Base-by-base conservation (phyloP, 2,329 filamentous ascomycete genomes). In the Fusarium musae region DNA sequence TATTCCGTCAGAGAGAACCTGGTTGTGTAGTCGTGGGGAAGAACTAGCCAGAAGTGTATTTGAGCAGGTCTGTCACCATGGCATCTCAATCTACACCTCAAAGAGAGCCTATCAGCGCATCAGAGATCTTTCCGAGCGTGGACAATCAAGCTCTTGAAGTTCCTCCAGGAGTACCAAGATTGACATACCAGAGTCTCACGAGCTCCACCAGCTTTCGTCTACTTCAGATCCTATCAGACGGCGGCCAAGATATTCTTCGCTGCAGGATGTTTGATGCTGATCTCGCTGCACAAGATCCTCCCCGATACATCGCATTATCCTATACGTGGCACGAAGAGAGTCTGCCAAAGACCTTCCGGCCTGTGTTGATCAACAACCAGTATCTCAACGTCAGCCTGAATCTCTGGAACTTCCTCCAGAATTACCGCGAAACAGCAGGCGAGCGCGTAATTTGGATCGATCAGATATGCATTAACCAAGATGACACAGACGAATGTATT, bases 51-150 rank as follows among this genome's bases (percentile, higher is more conserved):
- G 3, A 53, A 13, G 7, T 12, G 3, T 21, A 2, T 4, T 2
- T 8, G 2, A 53, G 2, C 2, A 17, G 13, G 5, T n/a, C 13
- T 13, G n/a, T 40, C 4, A 13, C 23, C 1, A 7, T 37, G 5
- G 7, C 50, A 9, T 9, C 34, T 28, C 34, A 21, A 5, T 17
- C 32, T n/a, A 2, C 34, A 21, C 16, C 12, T 16, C 26, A 7
- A 9, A n/a, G 7, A 9, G 50, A 39, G 10, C 50, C 50, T 12
- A n/a, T 54, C 10, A n/a, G 34, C 10, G 13, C 34, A 10, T 39
- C 34, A 16, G 34, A 40, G 34, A 54, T 40, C 6, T 54, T 40
- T 7, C 23, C 34, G 11, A 40, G 7, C 5, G 19, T 40, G 13
- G 9, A 13, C 4, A 21, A 6, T 1, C 19, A 28, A 40, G 34